Evolutionary conservation across 2,329 filamentous ascomycete species (phyloP).

Genomic region (Pyrenochaeta sp.): DNA sequence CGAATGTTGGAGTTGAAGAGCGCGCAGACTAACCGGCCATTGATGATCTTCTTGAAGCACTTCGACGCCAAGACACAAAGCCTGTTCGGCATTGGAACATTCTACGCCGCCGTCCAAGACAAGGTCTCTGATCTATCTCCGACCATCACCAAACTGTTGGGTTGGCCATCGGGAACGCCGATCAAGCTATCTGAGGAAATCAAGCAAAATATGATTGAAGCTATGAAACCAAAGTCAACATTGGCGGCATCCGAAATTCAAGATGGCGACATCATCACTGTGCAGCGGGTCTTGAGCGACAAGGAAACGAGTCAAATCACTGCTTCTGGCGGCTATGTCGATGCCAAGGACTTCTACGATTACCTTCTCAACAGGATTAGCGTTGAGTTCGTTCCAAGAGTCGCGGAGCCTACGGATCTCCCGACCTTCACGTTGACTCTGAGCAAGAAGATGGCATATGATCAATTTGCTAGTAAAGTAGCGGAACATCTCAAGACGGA

Average conservation of each 20-base stretch:
- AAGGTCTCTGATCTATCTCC: conserved; percentile 86
- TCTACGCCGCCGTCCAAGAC: conserved; percentile 87
- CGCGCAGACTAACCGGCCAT: conserved; percentile 62
- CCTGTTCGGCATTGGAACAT: conserved; percentile 77
- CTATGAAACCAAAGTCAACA: conserved; percentile 88
- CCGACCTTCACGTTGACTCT: conserved; percentile 77
- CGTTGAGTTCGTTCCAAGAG: conserved; percentile 76
- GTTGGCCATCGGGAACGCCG: conserved; percentile 78
- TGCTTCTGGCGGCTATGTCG: conserved; percentile 59
- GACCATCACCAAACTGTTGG: conserved; percentile 81
- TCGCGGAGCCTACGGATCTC: conserved; percentile 63
- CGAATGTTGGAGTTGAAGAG: conserved; percentile 64
- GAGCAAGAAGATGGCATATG: conserved; percentile 89
- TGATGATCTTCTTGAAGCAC: conserved; percentile 90
- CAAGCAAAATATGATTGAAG: conserved; percentile 96
- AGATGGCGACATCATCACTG: conserved; percentile 95
- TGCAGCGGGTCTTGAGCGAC: conserved; percentile 72
- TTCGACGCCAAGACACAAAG: conserved; percentile 82
- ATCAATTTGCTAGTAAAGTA: conserved; percentile 83
- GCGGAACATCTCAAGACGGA: conserved; percentile 78
- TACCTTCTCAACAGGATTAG: conserved; percentile 85
- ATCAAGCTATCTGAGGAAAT: conserved; percentile 92
- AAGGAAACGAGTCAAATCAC: conserved; percentile 50
- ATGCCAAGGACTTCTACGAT: conserved; percentile 89
- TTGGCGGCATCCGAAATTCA: conserved; percentile 92